Conservation (phyloP, 2,329 filamentous ascomycete species). For the Penicillium sp. region DNA sequence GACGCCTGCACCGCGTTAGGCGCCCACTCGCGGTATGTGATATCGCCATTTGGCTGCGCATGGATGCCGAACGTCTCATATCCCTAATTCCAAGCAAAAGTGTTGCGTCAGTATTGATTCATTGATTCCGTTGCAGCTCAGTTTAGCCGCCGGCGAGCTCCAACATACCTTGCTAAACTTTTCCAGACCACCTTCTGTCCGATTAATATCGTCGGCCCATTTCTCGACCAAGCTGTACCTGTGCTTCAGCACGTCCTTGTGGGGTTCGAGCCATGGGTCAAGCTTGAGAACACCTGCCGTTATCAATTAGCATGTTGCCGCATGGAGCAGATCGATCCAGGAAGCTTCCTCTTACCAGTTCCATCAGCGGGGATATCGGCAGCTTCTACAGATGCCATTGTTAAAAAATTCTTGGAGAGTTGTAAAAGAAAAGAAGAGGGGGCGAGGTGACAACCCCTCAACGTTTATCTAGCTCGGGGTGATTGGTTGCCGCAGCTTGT, state of each 20-base stretch:
- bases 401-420: constrained; percentile 1
- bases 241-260: constrained; percentile 71
- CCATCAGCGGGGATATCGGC: constrained; percentile 18
- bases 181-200: constrained; percentile 83
- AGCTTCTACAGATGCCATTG: constrained; percentile 20
- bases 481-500: constrained; percentile 6
- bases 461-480: constrained; percentile 1
- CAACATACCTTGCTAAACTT: constrained; percentile 77
- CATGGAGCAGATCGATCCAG: neutral
- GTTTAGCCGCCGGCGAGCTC: neutral
- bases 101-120: neutral
- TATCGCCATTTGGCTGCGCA: constrained; percentile 76
- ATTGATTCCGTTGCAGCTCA: neutral
- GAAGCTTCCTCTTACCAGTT: constrained; percentile 14
- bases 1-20: constrained; percentile 83
- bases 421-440: constrained; percentile 6
- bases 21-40: constrained; percentile 94
- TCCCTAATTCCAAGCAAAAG: constrained; percentile 58
- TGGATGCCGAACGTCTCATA: constrained; percentile 85
- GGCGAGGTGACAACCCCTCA: constrained; percentile 5
- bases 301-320: neutral
- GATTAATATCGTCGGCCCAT: constrained; percentile 83
- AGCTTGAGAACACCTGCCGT: constrained; percentile 75
- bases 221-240: constrained; percentile 77
- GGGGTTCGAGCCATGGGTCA: constrained; percentile 87